phyloP scores from a whole-genome alignment of 257 asterid species.

The Jacaranda mimosifolia region DNA sequence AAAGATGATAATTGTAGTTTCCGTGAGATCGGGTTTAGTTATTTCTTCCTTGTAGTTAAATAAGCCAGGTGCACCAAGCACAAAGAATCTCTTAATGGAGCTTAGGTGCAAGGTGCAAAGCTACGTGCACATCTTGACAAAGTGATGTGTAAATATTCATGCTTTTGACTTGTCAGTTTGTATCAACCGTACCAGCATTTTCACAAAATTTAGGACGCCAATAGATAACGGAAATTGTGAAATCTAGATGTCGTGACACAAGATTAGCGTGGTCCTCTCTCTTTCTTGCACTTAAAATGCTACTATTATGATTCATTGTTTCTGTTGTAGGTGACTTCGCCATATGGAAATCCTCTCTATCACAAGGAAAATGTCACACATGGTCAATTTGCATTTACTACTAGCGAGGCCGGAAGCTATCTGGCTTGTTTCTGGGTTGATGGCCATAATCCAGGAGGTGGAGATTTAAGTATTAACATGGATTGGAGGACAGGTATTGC shows the following conservation, averaged over 20 bases:
- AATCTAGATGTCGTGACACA: not conserved
- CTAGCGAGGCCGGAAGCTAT: constrained; percentile 60
- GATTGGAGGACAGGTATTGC: constrained; percentile 66
- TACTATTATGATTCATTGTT: constrained; percentile 14
- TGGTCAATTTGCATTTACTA: constrained; percentile 64
- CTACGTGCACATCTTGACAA: not conserved
- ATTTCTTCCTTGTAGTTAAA: not conserved
- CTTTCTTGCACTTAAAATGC: not conserved
- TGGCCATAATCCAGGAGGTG: constrained; percentile 37
- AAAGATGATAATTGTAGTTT: too few species aligned
- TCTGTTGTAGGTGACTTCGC: constrained; percentile 60
- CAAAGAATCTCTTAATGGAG: not conserved
- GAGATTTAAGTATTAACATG: constrained; percentile 53
- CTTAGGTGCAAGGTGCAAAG: not conserved
- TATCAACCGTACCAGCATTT: too few species aligned
- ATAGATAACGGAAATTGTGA: constrained; percentile 1
- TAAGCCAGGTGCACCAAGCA: not conserved
- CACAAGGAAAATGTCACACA: constrained; percentile 48
- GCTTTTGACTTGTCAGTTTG: too few species aligned
- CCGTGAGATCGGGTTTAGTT: not conserved
- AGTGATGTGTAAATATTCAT: not conserved
- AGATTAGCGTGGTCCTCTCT: not conserved
- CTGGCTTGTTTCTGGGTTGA: constrained; percentile 61
- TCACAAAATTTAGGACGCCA: not conserved
- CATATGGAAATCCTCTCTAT: constrained; percentile 60